These are phyloP conservation scores for Saccharomycopsis selenospora DNA, from an alignment of 805 yeast genomes.

Conservation along the genomic window DNA sequence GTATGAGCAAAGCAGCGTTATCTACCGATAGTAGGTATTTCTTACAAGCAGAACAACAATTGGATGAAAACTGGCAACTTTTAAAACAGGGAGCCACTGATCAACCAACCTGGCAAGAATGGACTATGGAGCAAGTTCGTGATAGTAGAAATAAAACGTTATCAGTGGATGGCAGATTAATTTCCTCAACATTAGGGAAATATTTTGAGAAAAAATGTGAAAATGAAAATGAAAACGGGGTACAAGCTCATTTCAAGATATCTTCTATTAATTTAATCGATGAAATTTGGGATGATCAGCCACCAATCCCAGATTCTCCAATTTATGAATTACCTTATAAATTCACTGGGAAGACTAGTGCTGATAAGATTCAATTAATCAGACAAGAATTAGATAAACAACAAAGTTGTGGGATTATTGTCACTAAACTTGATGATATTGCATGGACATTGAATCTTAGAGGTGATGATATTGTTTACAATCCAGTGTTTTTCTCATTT, in stretches of 20 bases:
- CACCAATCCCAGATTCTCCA: slow-evolving; percentile 45
- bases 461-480: slow-evolving; percentile 65
- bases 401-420: slow-evolving; percentile 29
- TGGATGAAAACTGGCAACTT: slow-evolving; percentile 54
- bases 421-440: slow-evolving; percentile 75
- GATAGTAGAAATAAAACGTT: slow-evolving; percentile 26
- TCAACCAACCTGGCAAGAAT: slow-evolving; percentile 51
- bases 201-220: slow-evolving; percentile 26
- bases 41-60: slow-evolving; percentile 49
- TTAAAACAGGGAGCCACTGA: slow-evolving; percentile 45
- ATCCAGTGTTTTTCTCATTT: slow-evolving; percentile 81
- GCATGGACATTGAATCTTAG: slow-evolving; percentile 88
- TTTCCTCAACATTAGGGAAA: slow-evolving; percentile 38
- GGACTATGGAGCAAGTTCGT: slow-evolving; percentile 34
- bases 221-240: slow-evolving; percentile 22
- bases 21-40: slow-evolving; percentile 59
- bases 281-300: slow-evolving; percentile 68
- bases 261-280: slow-evolving; percentile 66
- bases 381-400: slow-evolving; percentile 30
- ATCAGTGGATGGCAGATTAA: slow-evolving; percentile 72
- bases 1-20: slow-evolving; percentile 43
- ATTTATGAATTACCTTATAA: slow-evolving; percentile 45
- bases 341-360: slow-evolving; percentile 59
- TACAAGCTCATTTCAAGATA: slow-evolving; percentile 41
- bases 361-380: slow-evolving; percentile 49